Base-by-base conservation (phyloP, 164 flowering plant genomes). In the Euptelea pleiosperma region DNA sequence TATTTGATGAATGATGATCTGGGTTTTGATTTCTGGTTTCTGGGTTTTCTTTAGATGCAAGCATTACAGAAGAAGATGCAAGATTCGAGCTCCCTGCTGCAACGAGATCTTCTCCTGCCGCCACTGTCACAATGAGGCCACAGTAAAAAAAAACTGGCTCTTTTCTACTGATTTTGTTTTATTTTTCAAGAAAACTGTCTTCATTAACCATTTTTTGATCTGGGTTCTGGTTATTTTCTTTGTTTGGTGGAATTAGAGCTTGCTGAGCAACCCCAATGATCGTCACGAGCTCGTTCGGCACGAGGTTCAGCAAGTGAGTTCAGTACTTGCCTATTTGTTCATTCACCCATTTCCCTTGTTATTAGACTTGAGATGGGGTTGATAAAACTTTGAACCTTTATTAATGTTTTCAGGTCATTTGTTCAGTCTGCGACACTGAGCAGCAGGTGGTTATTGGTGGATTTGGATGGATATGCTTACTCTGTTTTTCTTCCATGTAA, bases 11-110 rank as follows among this genome's bases (percentile, higher is more conserved):
- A 49, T 59, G n/a, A 12, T 39, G 22, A 14, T 42, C 33, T 31
- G 49, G 46, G 19, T 39, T 55, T 55, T 55, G 58, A 6, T 55
- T 15, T 28, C 5, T 12, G 22, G 4, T 35, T 46, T 58, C 34
- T 30, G n/a, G 12, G 6, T 9, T 12, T 47, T 5, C 34, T 40
- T 46, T 21, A 66, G 98, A 51, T 92, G 98, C 77, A 56, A 80
- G 72, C 98, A 92, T 73, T 92, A 89, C 47, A 78, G 80, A 52
- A 89, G 98, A 57, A 82, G 98, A 62, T 89, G 98, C 80, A 79
- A 48, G 75, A 79, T 87, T 70, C 72, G 96, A 44, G 94, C 98
- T 67, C 98, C 98, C 3, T 89, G 98, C 53, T 93, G 97, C 67
- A 78, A 90, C 45, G 86, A 88, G 76, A 69, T 93, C 62, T 93